Conservation (phyloP, 2,329 filamentous ascomycete species). For the Cryphonectria naterciae region DNA sequence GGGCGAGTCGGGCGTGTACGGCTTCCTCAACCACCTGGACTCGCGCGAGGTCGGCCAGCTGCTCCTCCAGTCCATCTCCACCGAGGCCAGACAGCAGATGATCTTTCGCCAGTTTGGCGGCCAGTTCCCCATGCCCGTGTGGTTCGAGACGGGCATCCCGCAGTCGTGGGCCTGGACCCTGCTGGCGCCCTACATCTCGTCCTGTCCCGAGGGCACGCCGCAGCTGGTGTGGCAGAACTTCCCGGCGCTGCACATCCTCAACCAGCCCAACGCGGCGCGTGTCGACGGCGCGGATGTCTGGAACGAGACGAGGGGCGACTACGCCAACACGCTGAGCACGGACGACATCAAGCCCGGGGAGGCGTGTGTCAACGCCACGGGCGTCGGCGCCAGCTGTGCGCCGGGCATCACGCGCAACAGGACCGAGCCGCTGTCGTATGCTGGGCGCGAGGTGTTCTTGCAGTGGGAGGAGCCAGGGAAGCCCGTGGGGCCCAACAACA, state of each 20-base stretch:
- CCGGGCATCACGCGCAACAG: constrained; percentile 72
- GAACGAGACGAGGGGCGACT: constrained; percentile 67
- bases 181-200: constrained; percentile 79
- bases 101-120: constrained; percentile 84
- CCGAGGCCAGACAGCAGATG: constrained; percentile 81
- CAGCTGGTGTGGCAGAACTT: constrained; percentile 85
- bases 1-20: constrained; percentile 80
- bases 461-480: constrained; percentile 73
- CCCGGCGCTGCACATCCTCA: constrained; percentile 70
- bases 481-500: constrained; percentile 78
- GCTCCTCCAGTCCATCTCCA: constrained; percentile 75
- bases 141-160: constrained; percentile 79
- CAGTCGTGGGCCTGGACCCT: constrained; percentile 86
- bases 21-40: constrained; percentile 78
- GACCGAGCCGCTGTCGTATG: constrained; percentile 71
- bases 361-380: constrained; percentile 61
- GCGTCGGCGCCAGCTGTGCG: constrained; percentile 59
- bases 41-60: constrained; percentile 74
- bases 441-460: constrained; percentile 72
- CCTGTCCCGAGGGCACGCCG: constrained; percentile 73
- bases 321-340: constrained; percentile 58
- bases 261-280: constrained; percentile 76
- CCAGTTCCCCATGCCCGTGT: constrained; percentile 79
- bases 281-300: constrained; percentile 63
- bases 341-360: constrained; percentile 48